A percentile compares a stretch with the other conserved stretches of the same genome.
Conservation (phyloP, 106 monocot species). For the Acorus gramineus region DNA sequence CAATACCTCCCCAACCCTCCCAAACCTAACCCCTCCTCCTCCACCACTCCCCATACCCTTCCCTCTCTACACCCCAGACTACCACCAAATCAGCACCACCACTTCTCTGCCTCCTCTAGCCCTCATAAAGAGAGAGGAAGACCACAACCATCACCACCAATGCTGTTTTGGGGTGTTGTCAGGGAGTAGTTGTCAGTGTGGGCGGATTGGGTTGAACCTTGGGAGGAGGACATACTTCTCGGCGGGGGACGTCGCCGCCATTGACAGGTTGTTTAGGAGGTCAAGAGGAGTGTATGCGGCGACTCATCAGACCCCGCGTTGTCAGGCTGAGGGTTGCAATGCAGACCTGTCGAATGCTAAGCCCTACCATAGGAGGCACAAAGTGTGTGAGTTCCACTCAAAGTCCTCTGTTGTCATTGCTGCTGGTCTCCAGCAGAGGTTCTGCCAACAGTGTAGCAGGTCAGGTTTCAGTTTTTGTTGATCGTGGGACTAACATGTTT, state of each 20-base stretch:
- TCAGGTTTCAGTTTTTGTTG: too few relatives aligned
- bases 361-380: constrained; percentile 44
- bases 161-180: too few relatives aligned
- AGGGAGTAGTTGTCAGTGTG: not conserved
- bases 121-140: too few relatives aligned
- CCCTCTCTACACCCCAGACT: too few relatives aligned
- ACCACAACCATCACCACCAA: too few relatives aligned
- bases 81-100: too few relatives aligned
- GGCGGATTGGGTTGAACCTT: constrained; percentile 28
- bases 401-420: constrained; percentile 37
- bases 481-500: too few relatives aligned
- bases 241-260: constrained; percentile 12
- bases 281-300: constrained; percentile 21
- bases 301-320: constrained; percentile 13
- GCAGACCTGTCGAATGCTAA: constrained; percentile 40
- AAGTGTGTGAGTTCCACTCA: constrained; percentile 52
- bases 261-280: constrained; percentile 20
- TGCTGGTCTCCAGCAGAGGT: constrained; percentile 36
- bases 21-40: too few relatives aligned
- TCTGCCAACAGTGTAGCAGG: constrained; percentile 18
- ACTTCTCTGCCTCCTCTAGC: too few relatives aligned
- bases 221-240: constrained; percentile 37
- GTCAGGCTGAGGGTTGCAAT: constrained; percentile 40
- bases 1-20: too few relatives aligned
- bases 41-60: too few relatives aligned